Percentiles rank a stretch among this genome's conserved stretches.
Evolutionary conservation across 2,329 filamentous ascomycete species (phyloP).

Genomic region (Alternaria metachromatica): DNA sequence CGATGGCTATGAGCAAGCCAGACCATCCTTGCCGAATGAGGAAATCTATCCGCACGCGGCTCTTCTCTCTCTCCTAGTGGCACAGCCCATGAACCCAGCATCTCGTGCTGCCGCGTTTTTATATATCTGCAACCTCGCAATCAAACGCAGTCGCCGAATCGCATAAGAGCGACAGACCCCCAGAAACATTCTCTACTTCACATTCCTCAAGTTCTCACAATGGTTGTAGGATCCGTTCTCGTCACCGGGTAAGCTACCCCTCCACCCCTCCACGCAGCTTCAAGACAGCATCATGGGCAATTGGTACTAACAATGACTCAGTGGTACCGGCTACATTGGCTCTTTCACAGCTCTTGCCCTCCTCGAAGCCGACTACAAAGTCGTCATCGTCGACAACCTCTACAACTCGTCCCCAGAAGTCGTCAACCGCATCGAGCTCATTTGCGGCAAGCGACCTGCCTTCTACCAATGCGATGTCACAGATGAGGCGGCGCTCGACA

Average conservation of each 20-base stretch:
- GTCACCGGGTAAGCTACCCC: conserved; percentile 77
- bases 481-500: conserved; percentile 80
- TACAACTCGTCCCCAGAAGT: conserved; percentile 96
- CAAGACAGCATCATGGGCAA: conserved; percentile 1
- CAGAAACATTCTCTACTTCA: neutral
- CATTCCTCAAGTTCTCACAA: conserved; percentile 46
- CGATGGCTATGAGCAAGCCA: neutral
- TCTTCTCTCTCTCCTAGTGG: conserved; percentile 14
- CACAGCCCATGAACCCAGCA: conserved; percentile 18
- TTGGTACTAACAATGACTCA: conserved; percentile 48
- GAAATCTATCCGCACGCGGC: conserved; percentile 26
- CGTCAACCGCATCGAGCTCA: conserved; percentile 92
- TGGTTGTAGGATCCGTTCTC: conserved; percentile 86
- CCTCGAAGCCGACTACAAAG: conserved; percentile 92
- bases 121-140: conserved; percentile 24
- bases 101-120: conserved; percentile 24
- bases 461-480: conserved; percentile 91
- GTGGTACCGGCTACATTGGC: conserved; percentile 98
- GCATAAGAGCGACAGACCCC: neutral
- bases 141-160: conserved; percentile 1
- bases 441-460: conserved; percentile 83
- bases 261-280: conserved; percentile 30
- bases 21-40: conserved; percentile 11
- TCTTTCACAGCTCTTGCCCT: conserved; percentile 94
- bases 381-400: conserved; percentile 93